These are phyloP conservation scores for Ramaria sp. DNA, from an alignment of 768 basidiomycete genomes.

Conservation along the genomic window DNA sequence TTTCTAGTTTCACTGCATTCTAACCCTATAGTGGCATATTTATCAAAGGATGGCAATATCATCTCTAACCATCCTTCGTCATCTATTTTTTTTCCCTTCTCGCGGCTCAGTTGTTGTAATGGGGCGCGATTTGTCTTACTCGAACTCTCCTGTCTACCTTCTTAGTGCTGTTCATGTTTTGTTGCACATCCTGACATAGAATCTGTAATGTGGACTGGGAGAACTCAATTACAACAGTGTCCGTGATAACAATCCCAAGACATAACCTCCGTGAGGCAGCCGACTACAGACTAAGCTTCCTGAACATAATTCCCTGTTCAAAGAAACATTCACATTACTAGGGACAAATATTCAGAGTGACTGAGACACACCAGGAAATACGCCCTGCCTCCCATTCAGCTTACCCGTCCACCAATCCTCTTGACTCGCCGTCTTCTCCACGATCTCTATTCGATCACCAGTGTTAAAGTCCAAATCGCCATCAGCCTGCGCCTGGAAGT, in stretches of 20 bases:
- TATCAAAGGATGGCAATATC: conserved; percentile 1
- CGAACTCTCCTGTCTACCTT: background rate
- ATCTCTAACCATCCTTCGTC: background rate
- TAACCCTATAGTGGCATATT: background rate
- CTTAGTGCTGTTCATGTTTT: background rate
- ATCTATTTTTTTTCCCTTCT: background rate
- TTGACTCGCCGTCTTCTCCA: conserved; percentile 66
- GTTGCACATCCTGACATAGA: background rate
- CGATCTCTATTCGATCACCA: conserved; percentile 85
- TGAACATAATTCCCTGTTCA: conserved; percentile 57
- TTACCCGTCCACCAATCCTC: conserved; percentile 99
- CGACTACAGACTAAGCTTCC: conserved; percentile 34
- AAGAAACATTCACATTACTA: conserved; percentile 2
- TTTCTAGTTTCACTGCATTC: background rate
- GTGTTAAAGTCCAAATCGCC: conserved; percentile 86
- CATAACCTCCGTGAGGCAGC: no score
- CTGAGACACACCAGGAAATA: conserved; percentile 69
- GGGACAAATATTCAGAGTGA: background rate
- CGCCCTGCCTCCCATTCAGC: conserved; percentile 71
- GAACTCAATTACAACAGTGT: background rate
- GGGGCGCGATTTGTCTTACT: background rate
- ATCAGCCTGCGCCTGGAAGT: conserved; percentile 89
- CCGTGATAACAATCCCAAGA: no score
- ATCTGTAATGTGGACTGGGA: background rate
- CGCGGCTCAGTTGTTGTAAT: background rate